Evolutionary conservation across 352 stramenopile genomes (phyloP).

Genomic region (Peronosclerospora sorghi): DNA sequence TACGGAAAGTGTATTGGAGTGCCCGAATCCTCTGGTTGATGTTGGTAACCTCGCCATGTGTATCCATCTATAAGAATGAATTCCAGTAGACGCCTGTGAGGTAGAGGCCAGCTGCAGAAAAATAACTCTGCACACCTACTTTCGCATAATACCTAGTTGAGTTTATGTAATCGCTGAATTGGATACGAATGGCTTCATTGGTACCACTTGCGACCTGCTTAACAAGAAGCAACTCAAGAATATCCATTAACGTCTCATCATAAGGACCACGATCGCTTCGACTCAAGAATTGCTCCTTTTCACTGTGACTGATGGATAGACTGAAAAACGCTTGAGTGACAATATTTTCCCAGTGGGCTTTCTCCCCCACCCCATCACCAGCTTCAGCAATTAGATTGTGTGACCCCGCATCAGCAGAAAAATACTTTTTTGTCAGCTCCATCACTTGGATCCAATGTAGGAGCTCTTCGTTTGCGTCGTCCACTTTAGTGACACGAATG

Average conservation of each 20-base stretch:
- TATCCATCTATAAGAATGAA: slow-evolving; percentile 2
- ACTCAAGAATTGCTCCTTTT: slow-evolving; percentile 20
- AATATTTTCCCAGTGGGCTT: slow-evolving; percentile 31
- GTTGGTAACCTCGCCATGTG: not conserved
- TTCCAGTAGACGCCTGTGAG: not conserved
- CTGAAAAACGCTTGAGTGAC: slow-evolving; percentile 34
- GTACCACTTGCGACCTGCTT: slow-evolving; percentile 11
- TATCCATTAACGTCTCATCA: slow-evolving; percentile 26
- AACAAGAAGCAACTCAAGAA: slow-evolving; percentile 23
- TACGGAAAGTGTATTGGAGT: slow-evolving; percentile 34
- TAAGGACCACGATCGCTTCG: slow-evolving; percentile 7
- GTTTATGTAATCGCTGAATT: slow-evolving; percentile 15
- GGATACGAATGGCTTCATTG: slow-evolving; percentile 6
- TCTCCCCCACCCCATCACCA: not conserved
- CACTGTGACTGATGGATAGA: slow-evolving; percentile 13
- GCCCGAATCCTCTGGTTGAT: slow-evolving; percentile 15
- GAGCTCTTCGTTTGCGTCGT: slow-evolving; percentile 67
- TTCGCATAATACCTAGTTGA: not conserved
- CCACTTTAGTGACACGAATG: slow-evolving; percentile 30
- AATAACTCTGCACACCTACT: slow-evolving; percentile 3
- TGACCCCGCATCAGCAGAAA: slow-evolving; percentile 12
- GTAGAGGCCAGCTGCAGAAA: not conserved
- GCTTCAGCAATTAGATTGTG: not conserved
- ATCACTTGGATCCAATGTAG: slow-evolving; percentile 54
- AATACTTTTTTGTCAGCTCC: slow-evolving; percentile 33